Conservation (phyloP, 768 basidiomycete genomes). For the Mycena rosella region DNA sequence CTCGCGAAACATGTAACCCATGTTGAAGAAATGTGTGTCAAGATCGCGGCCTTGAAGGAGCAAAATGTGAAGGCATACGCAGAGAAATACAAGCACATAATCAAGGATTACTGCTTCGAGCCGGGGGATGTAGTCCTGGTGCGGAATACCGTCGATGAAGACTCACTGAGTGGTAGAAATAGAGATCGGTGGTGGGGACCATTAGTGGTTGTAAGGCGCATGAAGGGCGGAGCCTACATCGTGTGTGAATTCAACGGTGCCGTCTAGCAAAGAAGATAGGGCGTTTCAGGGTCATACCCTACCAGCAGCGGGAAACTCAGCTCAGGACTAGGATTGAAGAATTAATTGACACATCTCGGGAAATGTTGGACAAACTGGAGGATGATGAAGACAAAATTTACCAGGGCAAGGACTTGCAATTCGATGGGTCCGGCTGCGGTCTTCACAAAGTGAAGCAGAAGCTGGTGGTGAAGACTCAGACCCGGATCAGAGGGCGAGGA, state of each 20-base stretch:
- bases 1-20: slow-evolving; percentile 32
- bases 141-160: slow-evolving; percentile 37
- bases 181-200: no score
- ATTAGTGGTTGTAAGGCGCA: no score
- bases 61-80: slow-evolving; percentile 32
- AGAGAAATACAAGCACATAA: no score
- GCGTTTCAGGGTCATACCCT: slow-evolving; percentile 27
- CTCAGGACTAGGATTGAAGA: slow-evolving; percentile 3
- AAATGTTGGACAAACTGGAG: slow-evolving; percentile 11
- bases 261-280: slow-evolving; percentile 22
- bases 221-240: no score
- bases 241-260: slow-evolving; percentile 31
- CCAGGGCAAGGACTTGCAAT: slow-evolving; percentile 22
- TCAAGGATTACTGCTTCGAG: slow-evolving; percentile 32
- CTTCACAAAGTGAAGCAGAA: no score
- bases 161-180: slow-evolving; percentile 31
- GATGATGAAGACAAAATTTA: slow-evolving; percentile 4
- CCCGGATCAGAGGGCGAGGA: background rate
- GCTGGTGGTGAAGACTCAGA: background rate
- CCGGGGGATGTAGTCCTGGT: slow-evolving; percentile 42
- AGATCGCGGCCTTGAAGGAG: slow-evolving; percentile 21
- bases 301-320: slow-evolving; percentile 5
- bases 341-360: slow-evolving; percentile 8
- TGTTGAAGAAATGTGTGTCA: slow-evolving; percentile 33
- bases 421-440: background rate